Conservation (phyloP, 768 basidiomycete genomes). For the Mycena filopes region DNA sequence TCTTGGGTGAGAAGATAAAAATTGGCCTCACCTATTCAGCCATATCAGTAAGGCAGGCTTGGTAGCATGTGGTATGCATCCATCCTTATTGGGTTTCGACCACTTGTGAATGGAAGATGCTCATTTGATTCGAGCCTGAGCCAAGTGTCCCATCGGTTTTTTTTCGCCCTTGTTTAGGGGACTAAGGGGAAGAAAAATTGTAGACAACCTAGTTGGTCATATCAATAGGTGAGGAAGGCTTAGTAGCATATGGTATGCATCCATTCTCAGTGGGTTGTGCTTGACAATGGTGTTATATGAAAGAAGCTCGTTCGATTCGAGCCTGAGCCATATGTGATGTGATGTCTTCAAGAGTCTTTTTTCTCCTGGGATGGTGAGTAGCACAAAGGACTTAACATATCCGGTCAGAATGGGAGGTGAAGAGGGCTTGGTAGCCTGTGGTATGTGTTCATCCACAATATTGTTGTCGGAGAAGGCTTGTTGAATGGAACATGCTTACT, state of each 20-base stretch:
- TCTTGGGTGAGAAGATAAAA: background rate
- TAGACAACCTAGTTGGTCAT: too few species aligned
- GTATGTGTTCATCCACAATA: too few species aligned
- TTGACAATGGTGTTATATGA: too few species aligned
- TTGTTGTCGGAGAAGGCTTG: too few species aligned
- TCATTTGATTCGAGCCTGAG: constrained; percentile 3
- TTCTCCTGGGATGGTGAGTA: too few species aligned
- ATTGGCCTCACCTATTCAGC: too few species aligned
- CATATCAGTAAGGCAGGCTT: background rate
- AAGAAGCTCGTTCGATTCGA: background rate
- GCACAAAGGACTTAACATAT: too few species aligned
- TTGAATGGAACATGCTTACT: too few species aligned
- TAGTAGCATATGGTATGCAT: background rate
- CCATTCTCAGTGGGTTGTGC: background rate
- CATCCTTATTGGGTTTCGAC: background rate
- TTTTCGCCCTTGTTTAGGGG: too few species aligned
- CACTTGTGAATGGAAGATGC: background rate
- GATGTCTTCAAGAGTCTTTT: background rate
- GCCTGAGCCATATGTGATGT: background rate
- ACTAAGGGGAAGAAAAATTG: too few species aligned
- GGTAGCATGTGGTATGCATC: background rate
- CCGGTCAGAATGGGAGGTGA: too few species aligned
- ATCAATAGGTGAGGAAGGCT: background rate
- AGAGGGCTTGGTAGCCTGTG: background rate
- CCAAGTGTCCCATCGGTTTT: background rate